phyloP scores from a whole-genome alignment of 2,329 filamentous ascomycete genomes.

The Beauveria pseudobassiana region DNA sequence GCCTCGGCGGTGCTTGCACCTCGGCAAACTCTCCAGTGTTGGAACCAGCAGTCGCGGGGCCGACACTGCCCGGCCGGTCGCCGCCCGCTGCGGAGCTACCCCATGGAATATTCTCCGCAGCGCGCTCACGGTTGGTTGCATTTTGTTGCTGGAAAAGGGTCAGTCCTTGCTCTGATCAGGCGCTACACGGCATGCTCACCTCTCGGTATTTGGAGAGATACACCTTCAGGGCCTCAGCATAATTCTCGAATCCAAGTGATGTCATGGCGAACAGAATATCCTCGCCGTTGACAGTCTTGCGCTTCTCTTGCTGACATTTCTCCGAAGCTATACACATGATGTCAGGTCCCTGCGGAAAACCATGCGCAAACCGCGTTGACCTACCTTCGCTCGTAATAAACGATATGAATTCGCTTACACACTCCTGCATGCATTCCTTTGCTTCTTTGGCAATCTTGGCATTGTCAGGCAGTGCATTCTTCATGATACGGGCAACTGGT shows the following conservation, averaged over 20 bases:
- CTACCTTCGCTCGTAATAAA: constrained; percentile 98
- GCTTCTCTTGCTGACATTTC: constrained; percentile 98
- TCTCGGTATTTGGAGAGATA: constrained; percentile 97
- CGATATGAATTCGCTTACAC: constrained; percentile 98
- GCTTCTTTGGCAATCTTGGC: constrained; percentile 99
- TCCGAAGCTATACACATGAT: constrained; percentile 64
- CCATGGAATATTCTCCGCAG: constrained; percentile 28
- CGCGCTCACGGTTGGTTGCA: constrained; percentile 32
- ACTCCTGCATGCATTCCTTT: constrained; percentile 99
- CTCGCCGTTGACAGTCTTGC: constrained; percentile 98
- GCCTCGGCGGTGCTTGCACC: constrained; percentile 18
- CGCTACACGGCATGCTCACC: constrained; percentile 49
- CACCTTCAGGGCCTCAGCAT: constrained; percentile 94
- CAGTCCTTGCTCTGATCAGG: background rate
- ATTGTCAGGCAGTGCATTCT: constrained; percentile 92
- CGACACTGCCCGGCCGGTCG: constrained; percentile 24
- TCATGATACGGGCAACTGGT: constrained; percentile 99
- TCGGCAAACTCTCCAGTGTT: constrained; percentile 35
- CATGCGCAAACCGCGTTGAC: constrained; percentile 25
- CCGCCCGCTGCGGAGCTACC: constrained; percentile 24
- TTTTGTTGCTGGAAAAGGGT: constrained; percentile 31
- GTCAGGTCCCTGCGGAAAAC: constrained; percentile 10
- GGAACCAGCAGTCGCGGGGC: constrained; percentile 18
- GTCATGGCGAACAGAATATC: constrained; percentile 99
- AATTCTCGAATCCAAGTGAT: constrained; percentile 97